Base-by-base conservation (phyloP, 345 rosid genomes). In the Diplotaxis tenuifolia region DNA sequence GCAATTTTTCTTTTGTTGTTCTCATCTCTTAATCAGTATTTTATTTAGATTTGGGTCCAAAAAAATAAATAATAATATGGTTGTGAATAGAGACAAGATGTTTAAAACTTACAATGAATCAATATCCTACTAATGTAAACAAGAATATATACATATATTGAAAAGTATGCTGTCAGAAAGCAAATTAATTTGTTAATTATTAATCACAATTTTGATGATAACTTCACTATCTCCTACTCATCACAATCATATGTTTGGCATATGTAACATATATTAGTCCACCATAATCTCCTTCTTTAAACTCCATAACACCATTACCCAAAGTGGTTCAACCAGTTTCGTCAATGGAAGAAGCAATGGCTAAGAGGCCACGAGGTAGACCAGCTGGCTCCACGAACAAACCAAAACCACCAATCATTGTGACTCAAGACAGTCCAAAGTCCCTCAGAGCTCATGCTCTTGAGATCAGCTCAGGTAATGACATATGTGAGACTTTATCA, bases 341-440 rank as follows among this genome's bases (percentile, higher is more conserved):
- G 31, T 82, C 83, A 2, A 75, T 83, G 1, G 87, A 84, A 20
- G 85, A 86, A 20, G 88, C 83, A 60, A 79, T 83, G 36, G 70
- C 78, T 55, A 80, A 96, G 75, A 83, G 97, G 40, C 96, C 93
- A 18, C 85, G 97, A 25, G 99, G 99, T 12, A 81, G 99, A 71
- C 99, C 99, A 0, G 93, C 97, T 14, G 97, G 98, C 29, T 91
- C 98, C 7, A 94, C 88, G 71, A 94, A n/a, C n/a, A n/a, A n/a
- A n/a, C n/a, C n/a, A n/a, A n/a, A n/a, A n/a, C n/a, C n/a, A n/a
- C n/a, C n/a, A n/a, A n/a, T n/a, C n/a, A n/a, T n/a, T n/a, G n/a
- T n/a, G n/a, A n/a, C n/a, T n/a, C n/a, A n/a, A n/a, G n/a, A n/a
- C n/a, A n/a, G n/a, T n/a, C n/a, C n/a, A n/a, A n/a, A n/a, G n/a